Evolutionary conservation across 768 basidiomycete species (phyloP).

Genomic region (Filobasidium wieringae): DNA sequence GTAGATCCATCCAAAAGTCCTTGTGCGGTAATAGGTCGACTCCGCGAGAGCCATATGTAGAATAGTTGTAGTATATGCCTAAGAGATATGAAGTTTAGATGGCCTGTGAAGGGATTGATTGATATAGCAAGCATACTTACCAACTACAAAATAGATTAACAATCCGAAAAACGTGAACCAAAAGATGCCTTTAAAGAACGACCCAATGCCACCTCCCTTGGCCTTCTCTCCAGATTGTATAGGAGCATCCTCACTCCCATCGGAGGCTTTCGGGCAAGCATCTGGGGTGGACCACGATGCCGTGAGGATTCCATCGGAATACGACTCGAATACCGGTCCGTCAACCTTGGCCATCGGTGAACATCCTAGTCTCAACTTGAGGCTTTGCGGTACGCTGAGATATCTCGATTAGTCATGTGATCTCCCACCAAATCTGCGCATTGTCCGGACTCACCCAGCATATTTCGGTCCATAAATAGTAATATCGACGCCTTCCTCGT

Average conservation of each 20-base stretch:
- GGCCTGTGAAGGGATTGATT: neutral
- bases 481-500: conserved; percentile 29
- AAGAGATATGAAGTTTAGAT: neutral
- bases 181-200: conserved; percentile 32
- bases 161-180: conserved; percentile 28
- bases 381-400: conserved; percentile 22
- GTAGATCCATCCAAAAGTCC: conserved; percentile 38
- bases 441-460: conserved; percentile 27
- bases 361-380: conserved; percentile 33
- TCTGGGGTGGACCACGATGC: conserved; percentile 33
- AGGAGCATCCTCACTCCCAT: neutral
- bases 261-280: conserved; percentile 25
- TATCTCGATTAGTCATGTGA: too few relatives aligned
- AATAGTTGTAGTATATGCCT: conserved; percentile 40
- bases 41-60: conserved; percentile 38
- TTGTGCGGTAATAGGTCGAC: conserved; percentile 39
- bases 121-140: conserved; percentile 25
- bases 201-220: conserved; percentile 26
- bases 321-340: conserved; percentile 27
- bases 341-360: conserved; percentile 15
- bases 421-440: too few relatives aligned
- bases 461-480: conserved; percentile 32
- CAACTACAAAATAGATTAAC: conserved; percentile 30
- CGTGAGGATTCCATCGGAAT: conserved; percentile 24
- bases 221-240: neutral